Evolutionary conservation across 176 grass and related monocot genomes (phyloP), one percentile per base, ranked within the genome.

Genomic region (Zoysia japonica): DNA sequence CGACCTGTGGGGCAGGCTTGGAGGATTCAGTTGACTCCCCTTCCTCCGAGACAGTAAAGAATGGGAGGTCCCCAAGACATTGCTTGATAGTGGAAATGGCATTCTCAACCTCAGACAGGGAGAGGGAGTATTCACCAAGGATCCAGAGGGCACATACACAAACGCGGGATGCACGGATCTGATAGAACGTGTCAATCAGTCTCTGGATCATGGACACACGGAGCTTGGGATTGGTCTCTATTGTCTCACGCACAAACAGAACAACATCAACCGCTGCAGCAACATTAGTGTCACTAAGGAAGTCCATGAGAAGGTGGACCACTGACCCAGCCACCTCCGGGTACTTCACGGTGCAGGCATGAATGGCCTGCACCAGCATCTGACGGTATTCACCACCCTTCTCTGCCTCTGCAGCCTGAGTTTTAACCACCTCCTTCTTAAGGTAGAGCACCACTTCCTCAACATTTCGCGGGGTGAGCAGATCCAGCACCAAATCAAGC

Each of bases 351-450:
- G 89, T 82, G 14, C 92, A 94, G 4, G 72, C 61, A 83, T 94
- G 92, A 59, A 94, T 94, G 14, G 89, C 86, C 75, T 94, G 85
- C 13, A 94, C 83, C 12, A 94, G 67, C 92, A 94, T 94, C 83
- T 91, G 92, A 39, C 92, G 85, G 83, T 91, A 94, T 11, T 94
- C 86, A 0, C 91, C 88, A 3, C 78, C 74, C 62, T 89, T 94
- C 83, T 94, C 88, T 12, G 87, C 74, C 48, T 94, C 88, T 9
- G 83, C 80, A 17, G 82, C 74, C 63, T 94, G 89, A 0, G 89
- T 94, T 83, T 94, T 94, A 11, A 89, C 86, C 70, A 91, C 92
- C 72, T 94, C 92, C 78, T 94, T 94, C 73, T 94, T 91, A 72
- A 94, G 86, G 49, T 88, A 86, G 39, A 94, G 82, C 61, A 94